Evolutionary conservation across 768 basidiomycete species (phyloP).

Genomic region (Kwoniella bestiolae): DNA sequence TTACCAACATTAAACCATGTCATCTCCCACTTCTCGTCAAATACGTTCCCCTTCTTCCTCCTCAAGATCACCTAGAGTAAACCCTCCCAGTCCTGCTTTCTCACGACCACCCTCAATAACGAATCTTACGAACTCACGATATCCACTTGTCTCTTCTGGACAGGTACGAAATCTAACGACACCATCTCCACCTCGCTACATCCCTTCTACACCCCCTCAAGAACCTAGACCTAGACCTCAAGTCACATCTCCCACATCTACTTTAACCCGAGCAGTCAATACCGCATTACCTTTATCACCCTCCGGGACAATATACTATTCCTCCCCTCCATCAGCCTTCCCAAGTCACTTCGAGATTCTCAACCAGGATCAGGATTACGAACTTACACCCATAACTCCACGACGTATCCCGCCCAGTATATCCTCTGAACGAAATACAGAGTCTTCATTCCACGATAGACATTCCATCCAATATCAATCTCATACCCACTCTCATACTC

Average conservation of each 20-base stretch:
- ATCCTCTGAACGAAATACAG: constrained; percentile 1
- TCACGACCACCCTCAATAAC: constrained; percentile 25
- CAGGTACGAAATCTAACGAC: constrained; percentile 13
- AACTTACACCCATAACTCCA: constrained; percentile 28
- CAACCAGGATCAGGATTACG: constrained; percentile 15
- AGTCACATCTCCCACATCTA: neutral
- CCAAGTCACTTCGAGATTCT: constrained; percentile 10
- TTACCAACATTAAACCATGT: neutral
- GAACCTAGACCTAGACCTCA: constrained; percentile 6
- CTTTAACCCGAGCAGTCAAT: constrained; percentile 33
- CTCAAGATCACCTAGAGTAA: neutral
- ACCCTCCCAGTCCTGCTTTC: constrained; percentile 26
- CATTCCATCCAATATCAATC: constrained; percentile 34
- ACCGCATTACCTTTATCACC: constrained; percentile 42
- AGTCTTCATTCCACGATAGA: constrained; percentile 50
- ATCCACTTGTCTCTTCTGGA: constrained; percentile 18
- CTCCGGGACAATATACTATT: constrained; percentile 7
- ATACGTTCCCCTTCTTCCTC: neutral
- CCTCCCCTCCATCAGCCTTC: constrained; percentile 19
- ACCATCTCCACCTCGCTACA: constrained; percentile 3
- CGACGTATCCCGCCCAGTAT: neutral
- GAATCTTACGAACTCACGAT: constrained; percentile 24
- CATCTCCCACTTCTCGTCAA: neutral
- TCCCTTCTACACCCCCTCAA: constrained; percentile 21
- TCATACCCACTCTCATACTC: neutral